Base-by-base conservation (phyloP, 257 asterid species). In the Thymus mandschuricus region DNA sequence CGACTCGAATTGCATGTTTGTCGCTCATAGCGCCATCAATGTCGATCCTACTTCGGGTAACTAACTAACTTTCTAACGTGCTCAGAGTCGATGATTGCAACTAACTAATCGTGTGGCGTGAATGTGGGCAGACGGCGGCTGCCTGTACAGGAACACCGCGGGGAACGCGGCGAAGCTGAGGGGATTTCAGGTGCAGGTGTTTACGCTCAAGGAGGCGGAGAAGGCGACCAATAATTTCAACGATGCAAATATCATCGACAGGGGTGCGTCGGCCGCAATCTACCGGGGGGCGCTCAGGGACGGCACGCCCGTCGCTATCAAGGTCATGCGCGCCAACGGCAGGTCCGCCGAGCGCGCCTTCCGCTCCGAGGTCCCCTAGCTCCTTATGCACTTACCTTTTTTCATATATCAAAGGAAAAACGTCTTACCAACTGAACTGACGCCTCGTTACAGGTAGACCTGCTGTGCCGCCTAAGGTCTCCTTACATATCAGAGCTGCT, bases 321-420 rank as follows among this genome's bases (percentile, higher is more conserved):
- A 91, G 83, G 40, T 77, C 81, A 15, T 89, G 78, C 89, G 83
- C 55, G 75, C 84, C 30, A 83, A 86, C 34, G 97, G 95, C 13
- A 83, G 83, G 62, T 92, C 83, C 21, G 88, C 86, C 38, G 96
- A 91, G 51, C 93, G 96, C 10, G 85, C 97, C 6, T 91, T 91
- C 67, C 91, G 96, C 34, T 75, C 76, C 40, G 90, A 91, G 97
- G 97, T 62, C 6, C 33, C 5, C 10, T 4, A 15, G 15, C 8
- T n/a, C 3, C 10, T 43, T 43, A 7, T 9, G 2, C 46, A 41
- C 21, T 21, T 8, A 5, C 11, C 4, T 43, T 43, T 6, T 43
- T 10, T 43, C 8, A 2, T 43, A 10, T 43, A 0, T 43, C 8
- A 11, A 44, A 9, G 6, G 41, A 3, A 38, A 38, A 38, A 38